Percentiles rank a stretch among this genome's conserved stretches.
phyloP scores from a whole-genome alignment of 2,329 filamentous ascomycete genomes.

The Talaromyces sp. region DNA sequence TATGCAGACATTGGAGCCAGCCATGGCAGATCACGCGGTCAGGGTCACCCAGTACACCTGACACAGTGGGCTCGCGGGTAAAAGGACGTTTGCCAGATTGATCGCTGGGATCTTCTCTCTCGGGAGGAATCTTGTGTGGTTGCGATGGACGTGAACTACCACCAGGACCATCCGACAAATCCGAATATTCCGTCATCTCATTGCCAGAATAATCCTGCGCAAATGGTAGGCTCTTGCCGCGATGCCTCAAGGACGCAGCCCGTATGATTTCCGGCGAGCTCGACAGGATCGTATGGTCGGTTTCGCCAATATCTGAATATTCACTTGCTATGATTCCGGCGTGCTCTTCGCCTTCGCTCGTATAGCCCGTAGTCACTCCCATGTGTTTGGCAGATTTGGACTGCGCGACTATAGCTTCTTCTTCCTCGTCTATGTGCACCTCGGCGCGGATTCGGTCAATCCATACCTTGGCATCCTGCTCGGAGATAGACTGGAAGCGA shows the following conservation, averaged over 20 bases:
- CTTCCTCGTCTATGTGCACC: slow-evolving; percentile 81
- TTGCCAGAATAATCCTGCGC: slow-evolving; percentile 59
- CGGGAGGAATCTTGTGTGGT: slow-evolving; percentile 20
- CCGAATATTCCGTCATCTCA: slow-evolving; percentile 74
- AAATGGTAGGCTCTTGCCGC: slow-evolving; percentile 30
- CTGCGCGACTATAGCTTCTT: slow-evolving; percentile 68
- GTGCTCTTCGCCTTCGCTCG: slow-evolving; percentile 26
- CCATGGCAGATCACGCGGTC: slow-evolving; percentile 94
- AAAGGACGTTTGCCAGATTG: slow-evolving; percentile 6
- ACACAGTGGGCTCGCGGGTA: slow-evolving; percentile 6
- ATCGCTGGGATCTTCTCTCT: background rate
- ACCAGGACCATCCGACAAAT: slow-evolving; percentile 66
- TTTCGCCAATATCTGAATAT: slow-evolving; percentile 37
- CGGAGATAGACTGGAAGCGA: slow-evolving; percentile 74
- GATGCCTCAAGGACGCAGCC: slow-evolving; percentile 27
- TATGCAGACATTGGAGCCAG: slow-evolving; percentile 79
- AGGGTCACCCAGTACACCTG: slow-evolving; percentile 53
- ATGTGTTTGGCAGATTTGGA: slow-evolving; percentile 22
- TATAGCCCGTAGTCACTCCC: slow-evolving; percentile 6
- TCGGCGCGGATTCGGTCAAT: slow-evolving; percentile 74
- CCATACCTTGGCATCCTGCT: slow-evolving; percentile 79
- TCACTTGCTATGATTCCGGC: slow-evolving; percentile 38
- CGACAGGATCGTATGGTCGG: slow-evolving; percentile 22
- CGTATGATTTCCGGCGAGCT: slow-evolving; percentile 36
- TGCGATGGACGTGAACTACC: slow-evolving; percentile 22